Evolutionary conservation across 768 basidiomycete species (phyloP), one percentile per base, ranked within the genome.

Genomic region (Leucosporidium yakuticum): DNA sequence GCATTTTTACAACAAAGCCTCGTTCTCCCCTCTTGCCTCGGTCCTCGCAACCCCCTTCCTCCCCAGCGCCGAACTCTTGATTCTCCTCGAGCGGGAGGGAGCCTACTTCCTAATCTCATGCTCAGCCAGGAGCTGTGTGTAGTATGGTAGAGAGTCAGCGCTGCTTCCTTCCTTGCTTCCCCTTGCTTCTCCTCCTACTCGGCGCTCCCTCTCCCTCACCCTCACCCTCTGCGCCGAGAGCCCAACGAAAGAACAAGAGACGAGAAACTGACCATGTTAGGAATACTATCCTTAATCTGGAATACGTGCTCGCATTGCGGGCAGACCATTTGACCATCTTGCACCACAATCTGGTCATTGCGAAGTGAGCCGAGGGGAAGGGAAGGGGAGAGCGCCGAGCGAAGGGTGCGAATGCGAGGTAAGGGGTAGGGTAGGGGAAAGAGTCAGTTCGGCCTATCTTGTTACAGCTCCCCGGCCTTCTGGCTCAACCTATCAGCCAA

Each of bases 241-340:
- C 34, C 5, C 6, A 36, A 12, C 34, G 34, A 51, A 57, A 62
- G 29, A 55, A 50, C 20, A 23, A 12, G 31, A 50, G 48, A 54
- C 23, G 12, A 12, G 39, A 44, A 54, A 70, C 81, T 74, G 71
- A 94, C 95, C 95, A 98, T 98, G 82, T 98, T 98, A 9, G 95
- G 93, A 70, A 99, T 98, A 19, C 94, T 94, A 76, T 88, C 94
- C 58, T 86, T 87, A 75, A 99, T 91, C 31, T 87, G 86, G 76
- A 96, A 97, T 23, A 86, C 82, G 74, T 97, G 95, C 27, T 83
- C 84, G 80, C 95, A 99, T 73, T 90, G 91, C 29, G 89, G 88
- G 78, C 95, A 98, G 39, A 87, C 84, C 95, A 99, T 96, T 11
- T 83, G 80, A 4, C 95, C 95, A 79, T 96, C 92, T 73, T 91